Percentiles rank a stretch among this genome's conserved stretches.
Conservation (phyloP, 225 moss, liverwort and hornwort species). For the Asterella californica region DNA sequence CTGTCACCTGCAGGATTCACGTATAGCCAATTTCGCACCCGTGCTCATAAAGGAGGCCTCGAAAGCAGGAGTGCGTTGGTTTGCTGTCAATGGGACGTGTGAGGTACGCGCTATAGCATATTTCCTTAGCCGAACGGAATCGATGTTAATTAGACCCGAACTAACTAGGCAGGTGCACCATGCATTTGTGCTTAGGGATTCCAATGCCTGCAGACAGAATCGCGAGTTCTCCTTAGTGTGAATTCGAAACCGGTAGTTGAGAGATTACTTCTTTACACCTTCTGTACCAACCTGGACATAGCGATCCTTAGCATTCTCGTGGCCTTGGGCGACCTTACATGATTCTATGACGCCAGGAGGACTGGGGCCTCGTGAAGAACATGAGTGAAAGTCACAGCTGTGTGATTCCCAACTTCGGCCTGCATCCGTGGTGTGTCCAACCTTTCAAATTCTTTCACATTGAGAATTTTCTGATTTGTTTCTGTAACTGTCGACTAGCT, state of each 20-base stretch:
- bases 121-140: too few relatives aligned
- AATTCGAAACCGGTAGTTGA: background rate
- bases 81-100: constrained; percentile 94
- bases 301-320: background rate
- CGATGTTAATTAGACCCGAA: too few relatives aligned
- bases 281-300: too few relatives aligned
- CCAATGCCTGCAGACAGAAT: background rate
- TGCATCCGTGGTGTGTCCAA: constrained; percentile 70
- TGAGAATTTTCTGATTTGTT: background rate
- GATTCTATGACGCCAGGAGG: constrained; percentile 37
- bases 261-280: background rate
- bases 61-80: constrained; percentile 65
- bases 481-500: background rate
- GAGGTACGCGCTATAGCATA: constrained; percentile 33
- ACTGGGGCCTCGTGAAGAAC: constrained; percentile 68
- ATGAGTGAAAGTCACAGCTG: constrained; percentile 58
- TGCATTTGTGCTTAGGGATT: background rate
- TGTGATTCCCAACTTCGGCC: constrained; percentile 78
- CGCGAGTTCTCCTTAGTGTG: background rate
- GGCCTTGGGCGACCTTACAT: background rate
- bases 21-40: constrained; percentile 53
- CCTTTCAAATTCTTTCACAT: background rate
- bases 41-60: constrained; percentile 59
- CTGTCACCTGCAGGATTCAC: constrained; percentile 85
- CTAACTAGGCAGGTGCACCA: background rate